Conservation (phyloP, 495 filamentous ascomycete species). For the Bombardia bombarda region DNA sequence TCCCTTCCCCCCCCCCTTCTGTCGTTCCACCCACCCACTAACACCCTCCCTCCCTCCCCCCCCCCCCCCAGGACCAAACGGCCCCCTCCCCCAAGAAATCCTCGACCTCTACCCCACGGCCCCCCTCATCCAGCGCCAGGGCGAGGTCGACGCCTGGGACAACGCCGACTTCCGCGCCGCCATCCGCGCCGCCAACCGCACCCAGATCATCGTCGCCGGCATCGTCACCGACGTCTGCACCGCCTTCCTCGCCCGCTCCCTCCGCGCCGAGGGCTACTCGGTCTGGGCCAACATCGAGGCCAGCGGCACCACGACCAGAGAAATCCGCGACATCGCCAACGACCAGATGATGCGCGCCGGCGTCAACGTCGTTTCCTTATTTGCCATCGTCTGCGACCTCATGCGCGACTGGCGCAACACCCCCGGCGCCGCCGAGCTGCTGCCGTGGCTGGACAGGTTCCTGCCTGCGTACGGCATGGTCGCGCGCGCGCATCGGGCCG, state of each 20-base stretch:
- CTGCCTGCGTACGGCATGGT: slow-evolving; percentile 38
- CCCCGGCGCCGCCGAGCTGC: slow-evolving; percentile 54
- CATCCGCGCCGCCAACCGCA: slow-evolving; percentile 55
- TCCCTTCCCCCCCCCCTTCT: neutral
- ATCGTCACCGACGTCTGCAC: slow-evolving; percentile 76
- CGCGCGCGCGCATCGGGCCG: slow-evolving; percentile 35
- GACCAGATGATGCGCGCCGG: slow-evolving; percentile 58
- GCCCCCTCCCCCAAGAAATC: slow-evolving; percentile 63
- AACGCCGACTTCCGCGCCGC: slow-evolving; percentile 62
- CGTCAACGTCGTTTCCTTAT: slow-evolving; percentile 56
- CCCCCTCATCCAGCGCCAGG: slow-evolving; percentile 58
- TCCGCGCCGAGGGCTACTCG: slow-evolving; percentile 63
- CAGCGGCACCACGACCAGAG: slow-evolving; percentile 45
- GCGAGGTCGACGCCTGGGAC: slow-evolving; percentile 78
- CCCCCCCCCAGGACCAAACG: slow-evolving; percentile 49
- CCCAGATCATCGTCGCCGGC: slow-evolving; percentile 64
- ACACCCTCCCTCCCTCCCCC: neutral
- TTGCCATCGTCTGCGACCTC: slow-evolving; percentile 61
- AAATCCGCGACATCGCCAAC: slow-evolving; percentile 55
- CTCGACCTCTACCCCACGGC: slow-evolving; percentile 58
- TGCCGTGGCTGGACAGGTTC: slow-evolving; percentile 59
- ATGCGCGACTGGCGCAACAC: slow-evolving; percentile 72
- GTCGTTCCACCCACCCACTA: neutral
- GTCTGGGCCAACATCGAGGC: slow-evolving; percentile 73
- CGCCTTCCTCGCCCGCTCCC: slow-evolving; percentile 63